These are phyloP conservation scores for Botrytis galanthina DNA, from an alignment of 2,329 filamentous ascomycete species.

Conservation along the genomic window DNA sequence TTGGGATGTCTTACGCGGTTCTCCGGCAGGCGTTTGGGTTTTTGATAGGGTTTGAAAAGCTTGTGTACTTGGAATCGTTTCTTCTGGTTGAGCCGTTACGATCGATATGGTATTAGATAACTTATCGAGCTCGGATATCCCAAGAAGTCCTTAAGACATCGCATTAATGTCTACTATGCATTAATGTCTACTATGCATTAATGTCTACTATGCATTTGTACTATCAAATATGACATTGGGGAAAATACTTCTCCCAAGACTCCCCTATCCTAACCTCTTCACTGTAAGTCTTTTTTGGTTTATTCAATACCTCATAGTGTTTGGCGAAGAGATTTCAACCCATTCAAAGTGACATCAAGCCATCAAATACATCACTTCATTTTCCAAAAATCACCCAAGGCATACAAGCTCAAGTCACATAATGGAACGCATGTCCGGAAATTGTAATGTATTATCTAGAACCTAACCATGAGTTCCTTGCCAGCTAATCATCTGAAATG, in stretches of 20 bases:
- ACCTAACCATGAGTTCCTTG: neutral
- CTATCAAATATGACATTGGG: neutral
- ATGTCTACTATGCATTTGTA: neutral
- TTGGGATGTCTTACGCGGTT: rapidly evolving
- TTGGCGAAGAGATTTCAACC: neutral
- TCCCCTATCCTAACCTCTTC: neutral
- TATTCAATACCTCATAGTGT: too few species aligned
- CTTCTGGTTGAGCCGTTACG: too few species aligned
- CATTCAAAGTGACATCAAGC: neutral
- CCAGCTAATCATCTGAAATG: neutral
- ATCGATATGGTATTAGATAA: neutral
- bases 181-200: too few species aligned
- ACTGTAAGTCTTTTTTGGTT: neutral
- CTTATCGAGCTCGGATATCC: neutral
- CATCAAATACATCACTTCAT: neutral
- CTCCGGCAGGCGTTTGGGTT: neutral
- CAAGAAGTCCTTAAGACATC: neutral
- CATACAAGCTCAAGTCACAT: neutral
- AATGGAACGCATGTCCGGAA: neutral
- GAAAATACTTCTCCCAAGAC: neutral
- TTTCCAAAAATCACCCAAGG: rapidly evolving
- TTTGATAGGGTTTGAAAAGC: neutral
- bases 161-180: neutral
- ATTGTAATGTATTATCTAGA: neutral
- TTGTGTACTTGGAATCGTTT: neutral